These are phyloP conservation scores for Sodiomyces alkalinus DNA, from an alignment of 2,329 filamentous ascomycete genomes.

Conservation along the genomic window DNA sequence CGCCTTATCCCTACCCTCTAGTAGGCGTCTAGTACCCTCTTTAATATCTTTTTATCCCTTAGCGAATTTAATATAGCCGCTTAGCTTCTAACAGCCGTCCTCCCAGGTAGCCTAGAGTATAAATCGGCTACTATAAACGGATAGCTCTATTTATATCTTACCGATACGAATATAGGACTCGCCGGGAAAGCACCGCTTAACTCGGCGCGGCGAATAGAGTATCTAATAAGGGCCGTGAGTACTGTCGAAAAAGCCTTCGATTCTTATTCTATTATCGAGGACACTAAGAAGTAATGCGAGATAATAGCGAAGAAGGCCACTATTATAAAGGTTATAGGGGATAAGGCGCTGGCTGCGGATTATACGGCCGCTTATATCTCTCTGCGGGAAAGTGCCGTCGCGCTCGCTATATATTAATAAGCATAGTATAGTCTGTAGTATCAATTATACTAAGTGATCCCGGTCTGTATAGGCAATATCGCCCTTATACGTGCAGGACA, in stretches of 20 bases:
- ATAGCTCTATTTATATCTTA: slow-evolving; percentile 52
- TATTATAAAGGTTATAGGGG: slow-evolving; percentile 55
- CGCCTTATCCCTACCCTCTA: slow-evolving; percentile 56
- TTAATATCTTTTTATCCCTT: slow-evolving; percentile 52
- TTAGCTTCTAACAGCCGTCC: slow-evolving; percentile 48
- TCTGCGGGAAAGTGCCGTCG: slow-evolving; percentile 24
- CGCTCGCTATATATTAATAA: slow-evolving; percentile 5
- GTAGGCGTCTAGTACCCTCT: slow-evolving; percentile 52
- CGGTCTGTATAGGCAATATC: no score
- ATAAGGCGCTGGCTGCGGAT: slow-evolving; percentile 47
- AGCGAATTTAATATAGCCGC: slow-evolving; percentile 54
- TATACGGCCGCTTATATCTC: slow-evolving; percentile 51
- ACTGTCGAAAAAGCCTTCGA: slow-evolving; percentile 48
- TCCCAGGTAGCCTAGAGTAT: slow-evolving; percentile 65
- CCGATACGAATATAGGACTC: slow-evolving; percentile 65
- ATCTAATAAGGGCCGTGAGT: slow-evolving; percentile 40
- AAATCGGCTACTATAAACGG: slow-evolving; percentile 48
- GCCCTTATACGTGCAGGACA: no score
- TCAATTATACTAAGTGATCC: no score
- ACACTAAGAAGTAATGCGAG: slow-evolving; percentile 56
- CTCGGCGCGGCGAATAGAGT: slow-evolving; percentile 34
- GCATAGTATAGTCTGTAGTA: no score
- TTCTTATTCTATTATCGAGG: slow-evolving; percentile 52
- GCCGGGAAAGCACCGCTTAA: slow-evolving; percentile 38
- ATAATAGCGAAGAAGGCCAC: slow-evolving; percentile 71